Conservation (phyloP, 1,139 yeast species). For the Geotrichum restrictum region DNA sequence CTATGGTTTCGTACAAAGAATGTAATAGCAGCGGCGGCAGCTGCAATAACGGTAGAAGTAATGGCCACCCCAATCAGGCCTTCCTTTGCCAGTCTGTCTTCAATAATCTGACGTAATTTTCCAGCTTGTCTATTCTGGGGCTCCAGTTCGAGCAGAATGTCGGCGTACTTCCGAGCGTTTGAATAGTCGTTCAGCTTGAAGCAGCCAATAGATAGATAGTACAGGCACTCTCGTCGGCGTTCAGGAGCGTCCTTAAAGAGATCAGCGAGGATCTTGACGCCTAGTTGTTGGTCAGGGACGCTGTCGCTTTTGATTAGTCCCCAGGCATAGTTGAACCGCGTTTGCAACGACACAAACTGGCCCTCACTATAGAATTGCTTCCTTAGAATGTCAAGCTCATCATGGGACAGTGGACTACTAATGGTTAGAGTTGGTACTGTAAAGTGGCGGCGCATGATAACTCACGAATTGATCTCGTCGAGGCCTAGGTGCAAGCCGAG, state of each 20-base stretch:
- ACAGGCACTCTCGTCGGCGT: constrained; percentile 83
- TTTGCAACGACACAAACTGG: constrained; percentile 73
- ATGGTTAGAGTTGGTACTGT: constrained; percentile 28
- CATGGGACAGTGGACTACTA: constrained; percentile 61
- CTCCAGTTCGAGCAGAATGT: constrained; percentile 68
- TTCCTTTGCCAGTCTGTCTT: constrained; percentile 78
- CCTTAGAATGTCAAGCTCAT: constrained; percentile 69
- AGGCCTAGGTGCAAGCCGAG: constrained; percentile 27
- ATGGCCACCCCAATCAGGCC: constrained; percentile 86
- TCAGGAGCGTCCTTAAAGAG: constrained; percentile 69
- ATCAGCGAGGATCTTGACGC: constrained; percentile 64
- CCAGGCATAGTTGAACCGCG: constrained; percentile 94
- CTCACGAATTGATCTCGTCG: constrained; percentile 37
- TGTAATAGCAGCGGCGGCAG: constrained; percentile 70
- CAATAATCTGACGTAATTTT: constrained; percentile 68
- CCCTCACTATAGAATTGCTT: constrained; percentile 79
- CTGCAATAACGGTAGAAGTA: constrained; percentile 78
- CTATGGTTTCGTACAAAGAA: constrained; percentile 45
- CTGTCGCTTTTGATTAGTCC: constrained; percentile 72
- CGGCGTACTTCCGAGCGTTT: constrained; percentile 82
- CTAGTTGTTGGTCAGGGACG: constrained; percentile 65
- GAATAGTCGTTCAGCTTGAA: constrained; percentile 83
- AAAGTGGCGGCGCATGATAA: constrained; percentile 11
- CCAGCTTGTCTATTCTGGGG: constrained; percentile 79
- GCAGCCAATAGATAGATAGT: constrained; percentile 83